phyloP scores from a whole-genome alignment of 495 filamentous ascomycete species.

The Alectoria sarmentosa region DNA sequence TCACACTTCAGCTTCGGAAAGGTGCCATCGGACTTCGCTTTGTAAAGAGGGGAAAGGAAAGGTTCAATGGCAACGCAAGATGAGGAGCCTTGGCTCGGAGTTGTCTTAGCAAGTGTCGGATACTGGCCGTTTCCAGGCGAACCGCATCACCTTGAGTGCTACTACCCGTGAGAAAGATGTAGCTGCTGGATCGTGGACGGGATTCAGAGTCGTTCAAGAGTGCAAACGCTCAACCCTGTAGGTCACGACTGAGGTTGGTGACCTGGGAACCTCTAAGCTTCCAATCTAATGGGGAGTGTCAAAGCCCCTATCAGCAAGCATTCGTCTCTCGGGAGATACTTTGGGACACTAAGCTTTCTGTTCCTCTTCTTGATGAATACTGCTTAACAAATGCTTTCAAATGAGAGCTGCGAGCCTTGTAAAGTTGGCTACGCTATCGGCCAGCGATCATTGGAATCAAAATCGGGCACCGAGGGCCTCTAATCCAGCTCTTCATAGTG shows the following conservation, averaged over 20 bases:
- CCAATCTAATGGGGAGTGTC: not conserved
- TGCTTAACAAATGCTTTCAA: not conserved
- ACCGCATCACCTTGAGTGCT: not conserved
- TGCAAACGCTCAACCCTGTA: not conserved
- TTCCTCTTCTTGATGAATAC: not conserved
- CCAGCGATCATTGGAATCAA: not conserved
- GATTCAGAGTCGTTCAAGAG: not conserved
- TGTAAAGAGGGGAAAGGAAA: conserved; percentile 55
- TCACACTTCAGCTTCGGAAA: conserved; percentile 57
- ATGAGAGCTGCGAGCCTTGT: not conserved
- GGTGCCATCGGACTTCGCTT: conserved; percentile 53
- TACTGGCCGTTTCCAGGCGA: not conserved
- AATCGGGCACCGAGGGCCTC: not conserved
- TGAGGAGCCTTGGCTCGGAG: not conserved
- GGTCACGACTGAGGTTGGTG: not conserved
- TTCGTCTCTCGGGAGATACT: not conserved
- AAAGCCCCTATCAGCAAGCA: not conserved
- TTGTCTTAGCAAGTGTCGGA: not conserved
- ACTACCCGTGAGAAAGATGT: not conserved
- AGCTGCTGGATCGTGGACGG: not conserved
- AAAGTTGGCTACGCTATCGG: not conserved
- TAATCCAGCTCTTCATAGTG: not conserved
- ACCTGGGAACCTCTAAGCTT: not conserved
- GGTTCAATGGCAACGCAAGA: conserved; percentile 34
- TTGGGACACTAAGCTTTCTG: not conserved